Evolutionary conservation across 352 stramenopile genomes (phyloP).

Genomic region (Pythium vanterpoolii): DNA sequence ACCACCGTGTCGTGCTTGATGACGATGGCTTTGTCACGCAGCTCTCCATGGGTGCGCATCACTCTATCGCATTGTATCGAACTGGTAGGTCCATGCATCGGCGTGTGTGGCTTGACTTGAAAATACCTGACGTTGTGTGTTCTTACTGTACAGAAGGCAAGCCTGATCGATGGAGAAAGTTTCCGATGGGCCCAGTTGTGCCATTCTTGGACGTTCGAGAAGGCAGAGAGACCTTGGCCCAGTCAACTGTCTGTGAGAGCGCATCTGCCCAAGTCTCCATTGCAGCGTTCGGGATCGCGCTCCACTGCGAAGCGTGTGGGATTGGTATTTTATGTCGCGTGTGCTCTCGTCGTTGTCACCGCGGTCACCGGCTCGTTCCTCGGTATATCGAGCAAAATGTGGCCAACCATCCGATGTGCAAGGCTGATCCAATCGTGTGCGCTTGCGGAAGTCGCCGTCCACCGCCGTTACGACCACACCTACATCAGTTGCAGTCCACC

Average conservation of each 20-base stretch:
- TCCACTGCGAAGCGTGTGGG: conserved; percentile 46
- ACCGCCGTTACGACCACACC: not conserved
- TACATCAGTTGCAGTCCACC: not conserved
- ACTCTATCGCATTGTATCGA: conserved; percentile 57
- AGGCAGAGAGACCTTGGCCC: conserved; percentile 9
- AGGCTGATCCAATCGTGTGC: not conserved
- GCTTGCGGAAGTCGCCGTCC: conserved; percentile 15
- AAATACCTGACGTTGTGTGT: not conserved
- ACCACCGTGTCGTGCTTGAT: conserved; percentile 16
- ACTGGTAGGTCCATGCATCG: conserved; percentile 23
- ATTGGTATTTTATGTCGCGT: conserved; percentile 42
- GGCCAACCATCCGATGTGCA: not conserved
- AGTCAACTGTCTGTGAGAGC: conserved; percentile 22
- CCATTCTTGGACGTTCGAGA: conserved; percentile 16
- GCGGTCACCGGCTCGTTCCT: conserved; percentile 26
- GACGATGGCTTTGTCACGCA: conserved; percentile 43
- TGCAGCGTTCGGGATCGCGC: conserved; percentile 36
- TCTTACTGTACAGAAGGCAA: conserved; percentile 20
- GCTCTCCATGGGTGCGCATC: conserved; percentile 50
- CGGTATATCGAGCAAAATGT: not conserved
- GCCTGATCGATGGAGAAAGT: conserved; percentile 67
- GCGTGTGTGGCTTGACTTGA: not conserved
- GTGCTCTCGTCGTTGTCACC: conserved; percentile 55
- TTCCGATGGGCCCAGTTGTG: conserved; percentile 34
- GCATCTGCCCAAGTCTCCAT: conserved; percentile 25